Conservation (phyloP, 257 asterid genomes). For the Plantago ovata region DNA sequence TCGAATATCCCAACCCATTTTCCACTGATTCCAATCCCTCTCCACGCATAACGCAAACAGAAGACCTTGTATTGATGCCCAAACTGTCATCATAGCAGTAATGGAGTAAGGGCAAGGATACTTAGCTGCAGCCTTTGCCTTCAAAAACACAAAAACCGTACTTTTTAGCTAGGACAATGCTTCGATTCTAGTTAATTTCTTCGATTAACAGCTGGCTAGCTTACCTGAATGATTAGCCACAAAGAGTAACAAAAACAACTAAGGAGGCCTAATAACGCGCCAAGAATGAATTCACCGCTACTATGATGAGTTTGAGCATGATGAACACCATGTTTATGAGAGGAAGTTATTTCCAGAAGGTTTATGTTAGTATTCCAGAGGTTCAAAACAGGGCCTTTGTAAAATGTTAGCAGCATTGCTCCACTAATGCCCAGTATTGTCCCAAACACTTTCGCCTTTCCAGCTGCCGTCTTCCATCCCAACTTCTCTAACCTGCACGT, state of each 20-base stretch:
- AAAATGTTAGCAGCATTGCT: slow-evolving; percentile 76
- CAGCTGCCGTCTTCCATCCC: slow-evolving; percentile 49
- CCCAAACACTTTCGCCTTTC: slow-evolving; percentile 66
- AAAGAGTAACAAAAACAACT: slow-evolving; percentile 48
- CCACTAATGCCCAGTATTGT: slow-evolving; percentile 56
- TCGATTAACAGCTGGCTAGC: no score
- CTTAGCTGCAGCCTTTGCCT: slow-evolving; percentile 41
- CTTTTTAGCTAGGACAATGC: no score
- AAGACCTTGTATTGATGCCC: slow-evolving; percentile 41
- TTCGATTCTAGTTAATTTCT: no score
- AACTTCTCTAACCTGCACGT: slow-evolving; percentile 51
- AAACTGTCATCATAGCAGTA: slow-evolving; percentile 44
- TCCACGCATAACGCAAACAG: slow-evolving; percentile 37
- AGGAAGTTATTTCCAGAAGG: slow-evolving; percentile 29
- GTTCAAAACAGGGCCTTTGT: slow-evolving; percentile 54
- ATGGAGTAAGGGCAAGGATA: slow-evolving; percentile 59
- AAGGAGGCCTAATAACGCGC: slow-evolving; percentile 39
- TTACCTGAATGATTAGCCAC: slow-evolving; percentile 68
- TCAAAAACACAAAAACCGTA: not conserved
- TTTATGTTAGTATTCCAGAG: slow-evolving; percentile 44
- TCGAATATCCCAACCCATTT: slow-evolving; percentile 49
- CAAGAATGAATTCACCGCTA: slow-evolving; percentile 25
- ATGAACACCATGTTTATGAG: slow-evolving; percentile 15
- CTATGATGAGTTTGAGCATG: not conserved
- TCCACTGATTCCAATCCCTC: slow-evolving; percentile 57